Evolutionary conservation across 2,329 filamentous ascomycete genomes (phyloP), one percentile per base, ranked within the genome.

Genomic region (Chrysoporthe cubensis): DNA sequence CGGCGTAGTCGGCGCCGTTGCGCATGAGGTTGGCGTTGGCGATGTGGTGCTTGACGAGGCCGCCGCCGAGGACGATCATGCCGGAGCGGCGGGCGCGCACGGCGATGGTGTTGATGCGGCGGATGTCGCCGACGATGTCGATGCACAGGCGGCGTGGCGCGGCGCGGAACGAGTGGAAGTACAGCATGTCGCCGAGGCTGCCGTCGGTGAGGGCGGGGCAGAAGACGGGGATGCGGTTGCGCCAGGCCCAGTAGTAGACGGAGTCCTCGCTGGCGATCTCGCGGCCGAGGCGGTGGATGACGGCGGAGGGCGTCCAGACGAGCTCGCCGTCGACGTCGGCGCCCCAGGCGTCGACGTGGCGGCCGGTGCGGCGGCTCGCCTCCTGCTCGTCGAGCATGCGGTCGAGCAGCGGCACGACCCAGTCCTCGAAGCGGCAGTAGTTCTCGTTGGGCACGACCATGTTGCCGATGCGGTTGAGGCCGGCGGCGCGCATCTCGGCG

Each of bases 1-100:
- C 96, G 1, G 96, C 96, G 71, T 92, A 95, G 79, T 99, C 96
- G 18, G 96, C 96, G 1, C 96, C 96, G 75, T 99, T 99, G 62
- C 96, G 89, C 96, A 99, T 98, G 74, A 99, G 79, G 74, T 94
- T 97, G 2, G 96, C 96, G 78, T 99, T 99, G 63, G 96, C 94
- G 76, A 99, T 98, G 78, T 99, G 96, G 76, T 99, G 96, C 82
- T 99, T 99, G 74, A 99, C 87, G n/a, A 99, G 83, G 0, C 96
- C 96, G 7, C 96, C 96, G 0, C 96, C 96, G 0, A 99, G 84
- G 66, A 99, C 93, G 73, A 99, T 94, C 91, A 98, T 98, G 62
- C 96, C 96, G 0, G 93, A 91, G 65, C 93, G 85, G 80, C 94
- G 93, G 2, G 96, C 96, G 16, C 92, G 85, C 43, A 98, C 92